Evolutionary conservation across 495 filamentous ascomycete species (phyloP), one percentile per base, ranked within the genome.

Genomic region (Glonium stellatum): DNA sequence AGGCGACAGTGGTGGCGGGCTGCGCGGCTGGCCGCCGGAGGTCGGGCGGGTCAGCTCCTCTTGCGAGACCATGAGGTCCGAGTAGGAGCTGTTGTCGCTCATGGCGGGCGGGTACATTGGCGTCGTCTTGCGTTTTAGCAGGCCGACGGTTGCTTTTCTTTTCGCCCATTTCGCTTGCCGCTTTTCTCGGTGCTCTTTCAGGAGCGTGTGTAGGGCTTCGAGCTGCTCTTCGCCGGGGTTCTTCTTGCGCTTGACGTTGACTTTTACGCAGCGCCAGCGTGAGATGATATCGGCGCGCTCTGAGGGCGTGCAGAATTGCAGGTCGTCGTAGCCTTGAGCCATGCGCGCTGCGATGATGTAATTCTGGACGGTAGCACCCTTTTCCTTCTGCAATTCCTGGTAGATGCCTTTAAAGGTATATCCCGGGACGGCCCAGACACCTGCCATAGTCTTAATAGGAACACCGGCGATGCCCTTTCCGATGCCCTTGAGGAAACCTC

Each of bases 291-390:
- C 81, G 13, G 68, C 71, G 11, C 80, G 75, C 72, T 89, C 83
- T 59, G 27, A 31, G 27, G 27, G 27, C 78, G 77, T 4, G 60
- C 58, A 0, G 78, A 78, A 2, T 78, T 66, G 3, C 58, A 59
- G 12, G 73, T 92, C 87, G 50, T 84, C 79, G 48, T 83, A 78
- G 3, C 89, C 89, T 69, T 92, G 87, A 12, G 82, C 71, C 27
- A 87, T 86, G 4, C 89, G 79, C 25, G 87, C 82, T 1, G 86
- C 78, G 37, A 89, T 77, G 51, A 92, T 88, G 55, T 90, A 88
- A 59, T 84, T 87, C 13, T 83, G 74, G 46, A 84, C 82, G 57
- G 79, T 84, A 25, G 77, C 77, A 18, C 83, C 80, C 59, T 88
- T 80, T 27, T 79, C 66, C 31, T 81, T 86, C 35, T 84, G 80